Percentiles rank a stretch among this genome's conserved stretches.
Conservation (phyloP, 2,329 filamentous ascomycete genomes). For the Fusarium algeriense region DNA sequence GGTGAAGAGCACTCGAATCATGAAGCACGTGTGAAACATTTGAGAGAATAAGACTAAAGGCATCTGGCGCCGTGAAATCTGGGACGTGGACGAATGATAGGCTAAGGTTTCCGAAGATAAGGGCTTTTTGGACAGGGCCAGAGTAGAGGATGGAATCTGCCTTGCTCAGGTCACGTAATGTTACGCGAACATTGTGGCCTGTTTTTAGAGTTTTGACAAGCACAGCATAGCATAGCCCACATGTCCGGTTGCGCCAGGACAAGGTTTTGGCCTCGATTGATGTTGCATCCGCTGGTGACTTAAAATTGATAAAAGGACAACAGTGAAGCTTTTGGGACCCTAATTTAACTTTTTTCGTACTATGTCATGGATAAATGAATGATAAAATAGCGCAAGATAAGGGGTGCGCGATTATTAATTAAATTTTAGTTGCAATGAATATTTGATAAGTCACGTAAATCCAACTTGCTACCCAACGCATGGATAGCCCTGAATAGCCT, state of each 20-base stretch:
- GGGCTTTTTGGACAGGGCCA: not conserved
- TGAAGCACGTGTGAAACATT: not conserved
- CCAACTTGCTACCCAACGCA: too few species aligned
- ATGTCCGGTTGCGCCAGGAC: not conserved
- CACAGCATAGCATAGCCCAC: not conserved
- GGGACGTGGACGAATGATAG: not conserved
- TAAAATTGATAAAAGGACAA: not conserved
- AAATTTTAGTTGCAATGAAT: too few species aligned
- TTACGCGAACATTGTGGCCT: not conserved
- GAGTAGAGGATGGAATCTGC: not conserved
- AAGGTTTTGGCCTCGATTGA: not conserved
- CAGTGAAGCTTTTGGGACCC: not conserved
- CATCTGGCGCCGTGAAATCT: not conserved
- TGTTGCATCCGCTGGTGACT: not conserved
- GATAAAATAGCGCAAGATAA: too few species aligned
- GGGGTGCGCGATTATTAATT: too few species aligned
- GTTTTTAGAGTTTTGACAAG: not conserved
- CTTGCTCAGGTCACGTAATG: not conserved
- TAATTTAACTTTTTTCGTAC: too few species aligned
- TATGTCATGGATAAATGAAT: too few species aligned
- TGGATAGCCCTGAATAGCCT: too few species aligned
- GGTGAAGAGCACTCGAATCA: not conserved
- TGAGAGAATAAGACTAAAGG: not conserved
- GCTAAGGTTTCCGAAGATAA: not conserved
- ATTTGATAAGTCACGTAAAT: too few species aligned